Percentiles rank a stretch among this genome's conserved stretches.
These are phyloP conservation scores for Mollisiaceae sp. DNA, from an alignment of 2,329 filamentous ascomycete genomes.

Conservation along the genomic window DNA sequence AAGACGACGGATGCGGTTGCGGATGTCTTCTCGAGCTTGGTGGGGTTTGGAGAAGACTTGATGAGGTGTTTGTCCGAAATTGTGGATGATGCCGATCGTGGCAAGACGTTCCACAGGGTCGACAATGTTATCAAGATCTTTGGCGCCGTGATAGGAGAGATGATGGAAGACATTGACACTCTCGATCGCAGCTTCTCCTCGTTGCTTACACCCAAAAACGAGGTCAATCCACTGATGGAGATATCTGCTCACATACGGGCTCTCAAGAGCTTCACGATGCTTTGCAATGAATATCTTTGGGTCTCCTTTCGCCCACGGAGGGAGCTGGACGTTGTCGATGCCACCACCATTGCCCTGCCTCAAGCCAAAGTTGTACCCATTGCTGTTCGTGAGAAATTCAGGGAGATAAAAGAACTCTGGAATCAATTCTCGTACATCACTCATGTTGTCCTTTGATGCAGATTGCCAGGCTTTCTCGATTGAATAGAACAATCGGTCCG, in stretches of 20 bases:
- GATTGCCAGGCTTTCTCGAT: conserved; percentile 91
- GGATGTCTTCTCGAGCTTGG: conserved; percentile 71
- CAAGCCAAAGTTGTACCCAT: conserved; percentile 90
- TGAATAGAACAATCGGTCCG: conserved; percentile 93
- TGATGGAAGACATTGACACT: conserved; percentile 96
- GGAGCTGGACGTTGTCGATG: conserved; percentile 87
- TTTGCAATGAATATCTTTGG: conserved; percentile 95
- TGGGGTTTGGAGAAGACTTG: conserved; percentile 89
- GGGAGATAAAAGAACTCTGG: conserved; percentile 98
- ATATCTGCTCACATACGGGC: conserved; percentile 86
- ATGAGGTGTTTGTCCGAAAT: conserved; percentile 96
- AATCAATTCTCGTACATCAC: conserved; percentile 91
- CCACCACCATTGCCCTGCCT: conserved; percentile 79
- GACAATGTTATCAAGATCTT: conserved; percentile 87
- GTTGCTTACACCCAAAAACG: conserved; percentile 92
- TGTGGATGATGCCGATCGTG: conserved; percentile 95
- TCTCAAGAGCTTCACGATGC: conserved; percentile 94
- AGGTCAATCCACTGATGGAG: conserved; percentile 96
- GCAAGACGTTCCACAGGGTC: conserved; percentile 86
- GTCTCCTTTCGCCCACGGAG: conserved; percentile 95
- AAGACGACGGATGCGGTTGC: conserved; percentile 69
- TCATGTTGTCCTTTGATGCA: conserved; percentile 86
- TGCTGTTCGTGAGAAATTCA: conserved; percentile 92
- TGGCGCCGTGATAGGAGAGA: conserved; percentile 91
- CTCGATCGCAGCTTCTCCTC: conserved; percentile 89